Conservation (phyloP, 371 early-diverging fungal genomes). For the Mucor racemosus region DNA sequence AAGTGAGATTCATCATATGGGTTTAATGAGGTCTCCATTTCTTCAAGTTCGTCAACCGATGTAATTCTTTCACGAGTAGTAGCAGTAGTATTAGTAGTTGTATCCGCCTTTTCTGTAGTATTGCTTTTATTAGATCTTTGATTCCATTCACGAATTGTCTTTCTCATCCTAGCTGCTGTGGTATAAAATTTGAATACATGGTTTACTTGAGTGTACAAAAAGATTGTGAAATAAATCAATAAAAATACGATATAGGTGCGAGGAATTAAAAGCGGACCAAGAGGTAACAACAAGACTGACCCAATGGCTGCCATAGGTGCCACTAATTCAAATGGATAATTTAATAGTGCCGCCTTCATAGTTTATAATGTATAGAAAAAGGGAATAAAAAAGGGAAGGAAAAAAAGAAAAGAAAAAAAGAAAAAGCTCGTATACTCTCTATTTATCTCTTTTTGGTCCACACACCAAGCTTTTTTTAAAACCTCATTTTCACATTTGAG, state of each 20-base stretch:
- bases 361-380: conserved; percentile 12
- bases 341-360: conserved; percentile 29
- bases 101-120: background rate
- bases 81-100: conserved; percentile 8
- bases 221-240: conserved; percentile 53
- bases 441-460: conserved; percentile 2
- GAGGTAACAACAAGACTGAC: conserved; percentile 50
- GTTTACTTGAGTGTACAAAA: conserved; percentile 56
- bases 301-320: conserved; percentile 58
- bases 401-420: conserved; percentile 19
- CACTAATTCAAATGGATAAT: conserved; percentile 56
- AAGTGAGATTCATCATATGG: conserved; percentile 36
- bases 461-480: conserved; percentile 7
- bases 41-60: conserved; percentile 43
- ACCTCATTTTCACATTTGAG: conserved; percentile 11
- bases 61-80: conserved; percentile 29
- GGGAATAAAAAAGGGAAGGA: conserved; percentile 1
- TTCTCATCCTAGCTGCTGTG: conserved; percentile 46
- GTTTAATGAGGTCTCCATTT: conserved; percentile 51
- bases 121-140: conserved; percentile 12
- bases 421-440: background rate
- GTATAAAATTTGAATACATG: conserved; percentile 61
- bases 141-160: conserved; percentile 54
- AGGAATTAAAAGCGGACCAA: conserved; percentile 61
- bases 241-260: conserved; percentile 55